Evolutionary conservation across 768 basidiomycete species (phyloP).

Genomic region (Lactarius quietus): DNA sequence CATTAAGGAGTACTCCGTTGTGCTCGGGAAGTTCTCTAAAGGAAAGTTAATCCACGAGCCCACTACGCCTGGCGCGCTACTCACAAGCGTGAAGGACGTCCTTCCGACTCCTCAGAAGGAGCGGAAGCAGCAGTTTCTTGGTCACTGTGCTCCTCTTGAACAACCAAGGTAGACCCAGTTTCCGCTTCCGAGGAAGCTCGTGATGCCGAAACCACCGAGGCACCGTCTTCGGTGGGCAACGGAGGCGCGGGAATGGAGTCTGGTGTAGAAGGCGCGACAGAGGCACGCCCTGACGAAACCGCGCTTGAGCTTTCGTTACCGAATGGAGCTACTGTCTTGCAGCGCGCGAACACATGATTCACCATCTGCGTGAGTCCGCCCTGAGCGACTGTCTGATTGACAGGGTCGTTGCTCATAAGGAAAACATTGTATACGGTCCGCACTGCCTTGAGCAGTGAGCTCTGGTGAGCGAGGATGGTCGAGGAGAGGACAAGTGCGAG

Average conservation of each 20-base stretch:
- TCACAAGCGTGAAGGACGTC: background rate
- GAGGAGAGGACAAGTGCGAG: constrained; percentile 86
- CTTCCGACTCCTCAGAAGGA: background rate
- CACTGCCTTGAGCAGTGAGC: constrained; percentile 91
- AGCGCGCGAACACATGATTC: constrained; percentile 90
- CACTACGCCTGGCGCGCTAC: background rate
- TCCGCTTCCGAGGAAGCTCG: constrained; percentile 2
- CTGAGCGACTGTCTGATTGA: constrained; percentile 98
- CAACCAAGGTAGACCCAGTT: background rate
- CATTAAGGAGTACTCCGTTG: constrained; percentile 22
- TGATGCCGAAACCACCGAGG: background rate
- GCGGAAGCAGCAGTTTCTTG: background rate
- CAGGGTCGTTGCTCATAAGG: constrained; percentile 80
- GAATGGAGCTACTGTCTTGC: constrained; percentile 39
- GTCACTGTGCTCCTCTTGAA: constrained; percentile 1
- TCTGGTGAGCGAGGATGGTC: constrained; percentile 89
- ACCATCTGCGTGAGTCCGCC: constrained; percentile 98
- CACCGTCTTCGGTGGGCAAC: constrained; percentile 7
- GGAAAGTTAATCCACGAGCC: background rate
- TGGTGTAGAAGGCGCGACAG: constrained; percentile 18
- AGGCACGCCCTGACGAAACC: constrained; percentile 10
- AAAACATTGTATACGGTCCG: constrained; percentile 99
- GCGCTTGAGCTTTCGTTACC: constrained; percentile 23
- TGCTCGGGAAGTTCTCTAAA: constrained; percentile 11
- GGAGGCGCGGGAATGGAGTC: constrained; percentile 25